phyloP scores from a whole-genome alignment of 345 rosid genomes.

The Geranium rotundifolium region DNA sequence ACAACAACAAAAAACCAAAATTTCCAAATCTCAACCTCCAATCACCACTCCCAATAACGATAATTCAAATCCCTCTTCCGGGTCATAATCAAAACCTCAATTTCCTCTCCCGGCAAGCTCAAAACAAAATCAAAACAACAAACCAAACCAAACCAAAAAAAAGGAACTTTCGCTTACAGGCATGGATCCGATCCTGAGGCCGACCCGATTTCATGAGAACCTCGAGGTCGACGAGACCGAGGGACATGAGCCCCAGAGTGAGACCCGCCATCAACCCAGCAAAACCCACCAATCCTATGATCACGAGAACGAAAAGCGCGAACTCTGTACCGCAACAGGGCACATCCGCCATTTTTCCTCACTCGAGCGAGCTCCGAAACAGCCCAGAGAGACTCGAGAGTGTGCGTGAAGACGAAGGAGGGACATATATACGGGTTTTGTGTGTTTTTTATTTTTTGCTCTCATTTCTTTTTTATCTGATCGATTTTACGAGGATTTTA shows the following conservation, averaged over 20 bases:
- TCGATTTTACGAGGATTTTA: neutral
- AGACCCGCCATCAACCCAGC: slow-evolving; percentile 96
- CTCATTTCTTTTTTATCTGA: neutral
- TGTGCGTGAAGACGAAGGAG: neutral
- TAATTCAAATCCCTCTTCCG: neutral
- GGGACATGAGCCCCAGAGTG: slow-evolving; percentile 94
- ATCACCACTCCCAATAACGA: too few species aligned
- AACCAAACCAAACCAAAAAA: neutral
- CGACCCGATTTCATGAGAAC: slow-evolving; percentile 88
- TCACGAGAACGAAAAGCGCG: slow-evolving; percentile 30
- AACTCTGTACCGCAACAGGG: slow-evolving; percentile 48
- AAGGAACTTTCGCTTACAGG: slow-evolving; percentile 27
- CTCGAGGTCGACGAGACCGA: slow-evolving; percentile 89
- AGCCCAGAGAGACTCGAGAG: neutral
- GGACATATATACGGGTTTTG: neutral
- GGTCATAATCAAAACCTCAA: neutral
- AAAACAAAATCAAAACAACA: too few species aligned
- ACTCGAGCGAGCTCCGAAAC: slow-evolving; percentile 1
- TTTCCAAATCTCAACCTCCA: too few species aligned
- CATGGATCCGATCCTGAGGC: slow-evolving; percentile 74
- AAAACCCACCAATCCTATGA: slow-evolving; percentile 51
- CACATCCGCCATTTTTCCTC: slow-evolving; percentile 12
- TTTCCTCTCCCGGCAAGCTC: too few species aligned
- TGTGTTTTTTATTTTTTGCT: neutral
- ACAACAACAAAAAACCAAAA: too few species aligned